Conservation (phyloP, 306 rosid species). For the Chamaecrista fasciculata region DNA sequence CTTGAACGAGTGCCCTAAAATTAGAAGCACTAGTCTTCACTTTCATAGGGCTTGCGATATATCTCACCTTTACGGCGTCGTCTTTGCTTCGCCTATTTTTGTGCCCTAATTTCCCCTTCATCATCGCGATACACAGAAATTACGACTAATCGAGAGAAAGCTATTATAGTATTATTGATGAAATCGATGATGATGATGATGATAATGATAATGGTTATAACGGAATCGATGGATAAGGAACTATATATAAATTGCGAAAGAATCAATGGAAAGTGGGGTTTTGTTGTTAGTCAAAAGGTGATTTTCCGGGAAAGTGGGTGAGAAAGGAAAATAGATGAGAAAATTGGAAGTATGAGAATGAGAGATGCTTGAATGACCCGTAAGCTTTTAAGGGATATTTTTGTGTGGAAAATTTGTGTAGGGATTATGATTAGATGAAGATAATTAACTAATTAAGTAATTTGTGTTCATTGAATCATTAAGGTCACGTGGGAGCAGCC, state of each 20-base stretch:
- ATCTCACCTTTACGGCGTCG: conserved; percentile 53
- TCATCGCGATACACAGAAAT: no score
- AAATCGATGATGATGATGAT: no score
- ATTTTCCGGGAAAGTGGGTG: conserved; percentile 43
- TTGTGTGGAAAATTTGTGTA: not conserved
- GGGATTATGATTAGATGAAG: no score
- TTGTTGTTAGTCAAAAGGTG: conserved; percentile 29
- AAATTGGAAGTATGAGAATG: not conserved
- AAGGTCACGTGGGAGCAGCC: no score
- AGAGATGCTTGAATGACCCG: conserved; percentile 38
- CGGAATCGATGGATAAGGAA: conserved; percentile 1
- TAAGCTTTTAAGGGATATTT: not conserved
- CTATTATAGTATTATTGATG: no score
- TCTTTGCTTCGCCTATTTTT: conserved; percentile 33
- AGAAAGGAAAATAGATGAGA: not conserved
- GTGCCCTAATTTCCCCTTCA: conserved; percentile 37
- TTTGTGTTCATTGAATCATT: no score
- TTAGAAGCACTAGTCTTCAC: conserved; percentile 71
- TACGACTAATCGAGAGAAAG: no score
- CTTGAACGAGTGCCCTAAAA: conserved; percentile 83
- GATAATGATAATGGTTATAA: no score
- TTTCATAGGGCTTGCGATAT: conserved; percentile 86
- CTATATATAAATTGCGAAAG: conserved; percentile 18
- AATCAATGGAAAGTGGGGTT: not conserved
- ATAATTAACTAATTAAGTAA: no score